A percentile compares a stretch with the other conserved stretches of the same genome.
Evolutionary conservation across 306 rosid genomes (phyloP).

Genomic region (Hippophae tibetana): DNA sequence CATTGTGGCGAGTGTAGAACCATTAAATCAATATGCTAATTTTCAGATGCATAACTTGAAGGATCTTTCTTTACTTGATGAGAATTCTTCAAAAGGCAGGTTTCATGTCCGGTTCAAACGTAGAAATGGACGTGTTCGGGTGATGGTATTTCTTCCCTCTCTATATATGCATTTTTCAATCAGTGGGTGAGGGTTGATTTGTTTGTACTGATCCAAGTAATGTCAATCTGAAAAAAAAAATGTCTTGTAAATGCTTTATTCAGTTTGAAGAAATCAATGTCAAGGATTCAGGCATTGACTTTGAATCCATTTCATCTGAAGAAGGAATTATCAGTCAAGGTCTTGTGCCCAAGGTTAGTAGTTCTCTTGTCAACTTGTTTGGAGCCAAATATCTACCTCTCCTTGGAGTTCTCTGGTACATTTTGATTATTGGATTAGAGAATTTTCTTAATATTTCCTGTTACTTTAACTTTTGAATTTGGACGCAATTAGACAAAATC

Average conservation of each 20-base stretch:
- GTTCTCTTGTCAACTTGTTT: conserved; percentile 1
- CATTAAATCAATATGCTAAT: conserved; percentile 37
- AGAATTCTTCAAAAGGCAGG: conserved; percentile 48
- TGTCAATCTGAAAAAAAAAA: conserved; percentile 12
- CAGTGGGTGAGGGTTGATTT: conserved; percentile 3
- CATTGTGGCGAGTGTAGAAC: conserved; percentile 65
- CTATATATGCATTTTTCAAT: background rate
- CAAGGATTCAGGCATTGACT: conserved; percentile 46
- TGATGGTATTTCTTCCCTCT: conserved; percentile 44
- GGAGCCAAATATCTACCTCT: background rate
- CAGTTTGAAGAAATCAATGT: conserved; percentile 64
- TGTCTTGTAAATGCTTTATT: background rate
- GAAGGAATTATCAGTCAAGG: conserved; percentile 41
- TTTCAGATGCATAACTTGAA: conserved; percentile 28
- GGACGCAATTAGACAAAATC: no score
- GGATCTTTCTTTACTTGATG: conserved; percentile 28
- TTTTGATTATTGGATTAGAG: background rate
- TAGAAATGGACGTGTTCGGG: conserved; percentile 92
- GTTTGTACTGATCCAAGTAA: background rate
- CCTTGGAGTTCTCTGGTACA: background rate
- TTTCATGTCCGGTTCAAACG: conserved; percentile 70
- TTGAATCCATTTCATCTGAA: conserved; percentile 37
- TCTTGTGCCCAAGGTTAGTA: conserved; percentile 72
- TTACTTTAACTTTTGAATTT: no score
- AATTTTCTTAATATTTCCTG: no score